phyloP scores from a whole-genome alignment of 2,329 filamentous ascomycete species.

The Colletotrichum sp. region DNA sequence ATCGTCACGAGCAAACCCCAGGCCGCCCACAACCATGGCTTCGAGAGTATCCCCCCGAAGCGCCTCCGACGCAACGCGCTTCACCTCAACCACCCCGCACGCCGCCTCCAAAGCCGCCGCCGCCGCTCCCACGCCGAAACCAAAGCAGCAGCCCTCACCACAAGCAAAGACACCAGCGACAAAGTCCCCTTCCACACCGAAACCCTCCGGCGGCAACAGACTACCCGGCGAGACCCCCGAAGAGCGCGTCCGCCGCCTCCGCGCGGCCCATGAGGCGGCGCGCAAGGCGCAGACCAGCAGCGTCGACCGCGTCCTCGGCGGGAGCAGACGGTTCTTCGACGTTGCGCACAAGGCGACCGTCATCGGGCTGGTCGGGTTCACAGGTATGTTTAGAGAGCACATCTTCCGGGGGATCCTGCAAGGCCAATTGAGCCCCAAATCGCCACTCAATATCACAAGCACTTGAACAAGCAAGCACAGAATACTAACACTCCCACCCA shows the following conservation, averaged over 20 bases:
- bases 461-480: too few species aligned
- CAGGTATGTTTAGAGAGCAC: conserved; percentile 43
- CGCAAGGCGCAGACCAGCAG: conserved; percentile 62
- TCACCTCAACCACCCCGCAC: conserved; percentile 60
- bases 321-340: conserved; percentile 56
- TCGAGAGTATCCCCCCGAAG: conserved; percentile 63
- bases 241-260: conserved; percentile 71
- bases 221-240: conserved; percentile 65
- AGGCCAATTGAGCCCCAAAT: not conserved
- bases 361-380: conserved; percentile 59
- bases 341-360: conserved; percentile 62
- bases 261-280: conserved; percentile 71
- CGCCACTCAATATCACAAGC: not conserved
- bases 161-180: conserved; percentile 22
- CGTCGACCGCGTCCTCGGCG: conserved; percentile 55
- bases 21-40: conserved; percentile 36
- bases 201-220: conserved; percentile 19
- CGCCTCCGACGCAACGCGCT: conserved; percentile 81
- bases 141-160: not conserved
- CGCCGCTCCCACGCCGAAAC: not conserved
- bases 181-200: not conserved
- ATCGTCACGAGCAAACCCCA: not conserved
- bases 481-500: not conserved
- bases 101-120: conserved; percentile 66
- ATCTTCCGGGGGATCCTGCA: not conserved